Evolutionary conservation across 768 basidiomycete genomes (phyloP).

Genomic region (Tricholoma terreum): DNA sequence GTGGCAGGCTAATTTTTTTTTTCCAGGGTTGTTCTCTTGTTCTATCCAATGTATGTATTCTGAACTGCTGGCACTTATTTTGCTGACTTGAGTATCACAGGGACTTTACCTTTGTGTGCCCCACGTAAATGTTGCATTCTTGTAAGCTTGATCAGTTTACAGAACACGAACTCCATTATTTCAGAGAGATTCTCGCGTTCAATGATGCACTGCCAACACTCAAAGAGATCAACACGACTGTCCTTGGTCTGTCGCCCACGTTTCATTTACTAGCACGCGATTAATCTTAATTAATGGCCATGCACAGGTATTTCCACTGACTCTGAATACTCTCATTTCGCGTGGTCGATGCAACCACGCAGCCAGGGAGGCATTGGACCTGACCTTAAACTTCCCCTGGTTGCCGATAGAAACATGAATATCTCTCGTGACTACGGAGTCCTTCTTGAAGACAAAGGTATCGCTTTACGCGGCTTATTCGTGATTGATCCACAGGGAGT

Average conservation of each 20-base stretch:
- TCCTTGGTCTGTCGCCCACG: conserved; percentile 58
- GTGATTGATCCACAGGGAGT: conserved; percentile 83
- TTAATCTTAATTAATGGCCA: conserved; percentile 3
- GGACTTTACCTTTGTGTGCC: conserved; percentile 89
- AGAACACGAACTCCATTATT: background rate
- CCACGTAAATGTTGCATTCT: conserved; percentile 48
- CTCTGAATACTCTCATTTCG: conserved; percentile 84
- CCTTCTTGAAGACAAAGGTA: conserved; percentile 83
- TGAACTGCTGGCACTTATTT: background rate
- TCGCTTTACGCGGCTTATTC: conserved; percentile 85
- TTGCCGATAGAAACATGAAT: conserved; percentile 76
- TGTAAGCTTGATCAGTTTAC: background rate
- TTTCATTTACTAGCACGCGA: background rate
- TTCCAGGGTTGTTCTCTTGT: conserved; percentile 84
- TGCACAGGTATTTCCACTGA: conserved; percentile 76
- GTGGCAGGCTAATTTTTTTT: conserved; percentile 9
- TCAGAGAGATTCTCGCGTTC: conserved; percentile 86
- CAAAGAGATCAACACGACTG: conserved; percentile 65
- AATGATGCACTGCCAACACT: conserved; percentile 82
- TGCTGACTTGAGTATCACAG: conserved; percentile 30
- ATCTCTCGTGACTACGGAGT: conserved; percentile 87
- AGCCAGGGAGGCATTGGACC: conserved; percentile 90
- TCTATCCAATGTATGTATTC: conserved; percentile 82
- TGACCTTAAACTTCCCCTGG: conserved; percentile 77
- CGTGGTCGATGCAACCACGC: conserved; percentile 81